Evolutionary conservation across 257 asterid species (phyloP).

Genomic region (Galeopsis tetrahit): DNA sequence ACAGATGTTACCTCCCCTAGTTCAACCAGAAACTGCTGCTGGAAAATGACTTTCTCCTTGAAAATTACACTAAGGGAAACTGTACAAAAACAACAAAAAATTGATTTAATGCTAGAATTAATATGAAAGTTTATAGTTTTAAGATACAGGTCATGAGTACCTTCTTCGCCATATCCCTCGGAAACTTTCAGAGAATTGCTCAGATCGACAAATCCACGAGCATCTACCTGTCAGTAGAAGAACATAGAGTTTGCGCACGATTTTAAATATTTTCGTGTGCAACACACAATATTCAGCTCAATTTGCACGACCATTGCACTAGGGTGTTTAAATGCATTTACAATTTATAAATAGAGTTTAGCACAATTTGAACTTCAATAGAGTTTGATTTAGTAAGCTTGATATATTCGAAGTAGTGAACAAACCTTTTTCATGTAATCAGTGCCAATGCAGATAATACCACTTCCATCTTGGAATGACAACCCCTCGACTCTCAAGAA

Average conservation of each 20-base stretch:
- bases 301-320: neutral
- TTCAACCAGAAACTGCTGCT: neutral
- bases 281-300: neutral
- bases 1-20: neutral
- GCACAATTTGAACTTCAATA: neutral
- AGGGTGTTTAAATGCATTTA: neutral
- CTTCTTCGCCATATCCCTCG: neutral
- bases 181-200: neutral
- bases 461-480: constrained; percentile 44
- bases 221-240: neutral
- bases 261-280: neutral
- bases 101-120: neutral
- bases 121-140: too few relatives aligned
- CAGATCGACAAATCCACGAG: neutral
- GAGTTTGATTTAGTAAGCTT: neutral
- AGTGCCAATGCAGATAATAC: constrained; percentile 25
- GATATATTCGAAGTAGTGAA: neutral
- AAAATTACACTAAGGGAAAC: neutral
- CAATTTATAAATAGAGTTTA: neutral
- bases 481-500: constrained; percentile 54
- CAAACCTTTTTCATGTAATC: constrained; percentile 34
- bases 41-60: neutral
- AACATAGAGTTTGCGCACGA: neutral
- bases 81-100: neutral
- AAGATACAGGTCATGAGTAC: neutral